Conservation (phyloP, 2,329 filamentous ascomycete species). For the Arthrobotrys sphaeroides region DNA sequence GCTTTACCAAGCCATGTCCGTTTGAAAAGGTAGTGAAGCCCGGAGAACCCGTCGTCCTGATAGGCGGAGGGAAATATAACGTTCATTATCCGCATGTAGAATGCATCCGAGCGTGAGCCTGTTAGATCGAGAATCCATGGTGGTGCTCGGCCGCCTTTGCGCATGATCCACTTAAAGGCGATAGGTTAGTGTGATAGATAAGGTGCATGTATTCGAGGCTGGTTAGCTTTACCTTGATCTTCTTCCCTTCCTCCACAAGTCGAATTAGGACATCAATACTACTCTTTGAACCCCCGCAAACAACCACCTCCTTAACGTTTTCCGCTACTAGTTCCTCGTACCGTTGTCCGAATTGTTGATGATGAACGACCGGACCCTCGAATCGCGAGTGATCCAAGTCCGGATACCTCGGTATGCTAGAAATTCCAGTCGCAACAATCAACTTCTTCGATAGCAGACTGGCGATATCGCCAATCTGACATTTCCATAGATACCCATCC, state of each 20-base stretch:
- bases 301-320: conserved; percentile 62
- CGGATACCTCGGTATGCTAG: conserved; percentile 69
- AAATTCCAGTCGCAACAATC: conserved; percentile 71
- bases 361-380: conserved; percentile 67
- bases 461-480: not conserved
- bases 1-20: conserved; percentile 11
- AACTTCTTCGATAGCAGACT: conserved; percentile 63
- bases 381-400: conserved; percentile 65
- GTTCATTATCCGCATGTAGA: not conserved
- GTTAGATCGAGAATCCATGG: conserved; percentile 64
- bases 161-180: conserved; percentile 65
- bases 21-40: conserved; percentile 26
- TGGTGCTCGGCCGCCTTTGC: conserved; percentile 68
- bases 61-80: conserved; percentile 10
- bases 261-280: conserved; percentile 72
- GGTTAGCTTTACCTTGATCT: conserved; percentile 64
- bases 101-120: not conserved
- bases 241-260: conserved; percentile 66
- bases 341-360: conserved; percentile 64
- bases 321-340: conserved; percentile 60
- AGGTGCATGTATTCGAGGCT: not conserved
- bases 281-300: conserved; percentile 72
- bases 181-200: not conserved
- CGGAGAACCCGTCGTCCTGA: conserved; percentile 20
- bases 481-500: conserved; percentile 54